Evolutionary conservation across 176 grass and related monocot species (phyloP), one percentile per base, ranked within the genome.

Genomic region (Cenchrus purpureus): DNA sequence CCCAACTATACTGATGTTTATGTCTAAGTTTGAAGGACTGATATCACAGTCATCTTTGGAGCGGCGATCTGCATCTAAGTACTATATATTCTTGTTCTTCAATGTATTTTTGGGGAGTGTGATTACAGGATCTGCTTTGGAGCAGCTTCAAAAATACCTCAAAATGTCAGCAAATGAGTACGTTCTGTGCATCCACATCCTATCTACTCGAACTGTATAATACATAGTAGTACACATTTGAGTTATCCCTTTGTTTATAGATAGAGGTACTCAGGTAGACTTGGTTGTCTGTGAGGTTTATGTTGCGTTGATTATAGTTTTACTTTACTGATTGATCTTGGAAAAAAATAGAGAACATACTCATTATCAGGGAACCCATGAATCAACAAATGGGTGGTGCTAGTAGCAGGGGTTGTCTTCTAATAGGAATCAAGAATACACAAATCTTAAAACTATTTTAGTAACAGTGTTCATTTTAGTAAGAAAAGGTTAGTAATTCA

Each of bases 21-120:
- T 99, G 97, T 99, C 93, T 12, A 95, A 99, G 84, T 92, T 96
- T 68, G 93, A 99, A 89, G 97, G 97, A 76, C 78, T 87, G 74
- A 40, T 89, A 84, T 92, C 91, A 66, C 88, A 90, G 56, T 99
- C 97, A 71, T 71, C 86, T 12, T 61, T 99, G 17, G 93, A 99
- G 82, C 91, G 97, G 44, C 93, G 90, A 88, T 86, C 88, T 71
- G 97, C 97, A 56, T 89, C 84, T 32, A 99, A 94, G 83, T 99
- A 92, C 84, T 99, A 94, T 60, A 83, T 96, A 80, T 99, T 99
- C 89, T 86, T 99, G 79, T 79, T 99, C 58, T 77, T 99, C 83
- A 98, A 92, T 71, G 97, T 98, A 53, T 95, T 98, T 87, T 59
- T 98, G 56, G 89, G 81, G 52, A 98, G 91, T 57, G 79, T 99